Evolutionary conservation across 1,284 basidiomycete genomes (phyloP).

Genomic region (Papiliotrema laurentii): DNA sequence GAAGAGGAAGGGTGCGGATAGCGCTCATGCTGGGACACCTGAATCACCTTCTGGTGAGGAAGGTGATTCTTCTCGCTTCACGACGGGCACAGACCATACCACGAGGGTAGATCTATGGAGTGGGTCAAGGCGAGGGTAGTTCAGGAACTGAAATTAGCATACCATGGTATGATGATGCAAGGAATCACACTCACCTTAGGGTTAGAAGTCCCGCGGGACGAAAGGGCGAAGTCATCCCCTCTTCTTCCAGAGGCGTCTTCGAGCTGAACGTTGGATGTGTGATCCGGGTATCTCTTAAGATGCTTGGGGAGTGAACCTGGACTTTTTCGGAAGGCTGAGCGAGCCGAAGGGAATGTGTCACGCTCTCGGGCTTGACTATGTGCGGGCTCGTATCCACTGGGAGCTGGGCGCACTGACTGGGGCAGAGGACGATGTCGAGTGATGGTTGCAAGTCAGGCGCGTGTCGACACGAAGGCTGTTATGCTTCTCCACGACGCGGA

Average conservation of each 20-base stretch:
- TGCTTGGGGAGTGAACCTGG: too few species aligned
- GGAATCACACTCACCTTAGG: conserved; percentile 4
- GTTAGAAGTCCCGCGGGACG: conserved; percentile 9
- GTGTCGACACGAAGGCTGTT: too few species aligned
- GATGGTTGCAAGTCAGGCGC: too few species aligned
- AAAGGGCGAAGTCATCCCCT: neutral
- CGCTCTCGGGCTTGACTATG: too few species aligned
- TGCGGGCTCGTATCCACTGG: too few species aligned
- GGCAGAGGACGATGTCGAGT: too few species aligned
- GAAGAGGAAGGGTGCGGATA: conserved; percentile 2
- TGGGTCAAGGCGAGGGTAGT: conserved; percentile 1
- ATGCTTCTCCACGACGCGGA: too few species aligned
- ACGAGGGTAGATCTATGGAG: neutral
- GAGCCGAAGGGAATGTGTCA: too few species aligned
- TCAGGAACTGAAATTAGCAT: conserved; percentile 4
- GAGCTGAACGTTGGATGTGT: neutral
- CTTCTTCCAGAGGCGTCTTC: neutral
- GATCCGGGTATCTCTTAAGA: too few species aligned
- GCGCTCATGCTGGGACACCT: conserved; percentile 4
- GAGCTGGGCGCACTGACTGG: too few species aligned
- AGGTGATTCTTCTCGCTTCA: conserved; percentile 1
- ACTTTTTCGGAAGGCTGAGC: too few species aligned
- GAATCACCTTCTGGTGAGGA: neutral
- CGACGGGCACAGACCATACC: neutral
- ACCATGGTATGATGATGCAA: neutral